These are phyloP conservation scores for Chaetomiaceae sp. DNA, from an alignment of 2,329 filamentous ascomycete species.

Conservation along the genomic window DNA sequence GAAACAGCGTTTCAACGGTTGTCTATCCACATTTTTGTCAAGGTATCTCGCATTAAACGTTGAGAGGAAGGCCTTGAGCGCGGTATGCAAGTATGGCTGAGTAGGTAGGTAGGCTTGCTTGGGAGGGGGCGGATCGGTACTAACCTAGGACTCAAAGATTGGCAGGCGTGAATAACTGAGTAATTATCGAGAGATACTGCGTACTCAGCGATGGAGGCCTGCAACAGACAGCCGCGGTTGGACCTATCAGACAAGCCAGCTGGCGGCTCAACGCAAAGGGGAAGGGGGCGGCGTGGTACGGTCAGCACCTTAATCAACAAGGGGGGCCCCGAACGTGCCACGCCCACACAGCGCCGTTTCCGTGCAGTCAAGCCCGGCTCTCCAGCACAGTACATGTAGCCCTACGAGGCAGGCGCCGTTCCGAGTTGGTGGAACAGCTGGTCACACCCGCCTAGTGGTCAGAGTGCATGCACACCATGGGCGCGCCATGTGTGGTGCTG, in stretches of 20 bases:
- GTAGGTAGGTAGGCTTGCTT: too few relatives aligned
- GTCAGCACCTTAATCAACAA: conserved; percentile 21
- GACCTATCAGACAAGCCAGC: not conserved
- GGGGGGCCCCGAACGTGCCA: conserved; percentile 4
- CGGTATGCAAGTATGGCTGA: too few relatives aligned
- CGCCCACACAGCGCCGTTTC: not conserved
- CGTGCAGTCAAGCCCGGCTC: not conserved
- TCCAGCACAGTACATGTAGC: not conserved
- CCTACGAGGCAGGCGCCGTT: conserved; percentile 8
- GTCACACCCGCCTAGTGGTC: not conserved
- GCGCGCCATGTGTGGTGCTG: not conserved
- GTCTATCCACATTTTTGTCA: too few relatives aligned
- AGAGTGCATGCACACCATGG: not conserved
- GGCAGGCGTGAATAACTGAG: too few relatives aligned
- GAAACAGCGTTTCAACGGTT: not conserved
- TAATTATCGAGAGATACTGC: not conserved
- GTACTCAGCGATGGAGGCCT: not conserved
- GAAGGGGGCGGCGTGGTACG: conserved; percentile 7
- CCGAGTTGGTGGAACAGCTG: conserved; percentile 7
- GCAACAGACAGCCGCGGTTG: not conserved
- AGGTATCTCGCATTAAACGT: too few relatives aligned
- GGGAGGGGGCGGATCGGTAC: too few relatives aligned
- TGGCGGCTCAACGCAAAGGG: not conserved
- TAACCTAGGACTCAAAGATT: too few relatives aligned
- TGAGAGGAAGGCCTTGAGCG: too few relatives aligned